These are phyloP conservation scores for Mycena citricolor DNA, from an alignment of 1,284 basidiomycete species.

Conservation along the genomic window DNA sequence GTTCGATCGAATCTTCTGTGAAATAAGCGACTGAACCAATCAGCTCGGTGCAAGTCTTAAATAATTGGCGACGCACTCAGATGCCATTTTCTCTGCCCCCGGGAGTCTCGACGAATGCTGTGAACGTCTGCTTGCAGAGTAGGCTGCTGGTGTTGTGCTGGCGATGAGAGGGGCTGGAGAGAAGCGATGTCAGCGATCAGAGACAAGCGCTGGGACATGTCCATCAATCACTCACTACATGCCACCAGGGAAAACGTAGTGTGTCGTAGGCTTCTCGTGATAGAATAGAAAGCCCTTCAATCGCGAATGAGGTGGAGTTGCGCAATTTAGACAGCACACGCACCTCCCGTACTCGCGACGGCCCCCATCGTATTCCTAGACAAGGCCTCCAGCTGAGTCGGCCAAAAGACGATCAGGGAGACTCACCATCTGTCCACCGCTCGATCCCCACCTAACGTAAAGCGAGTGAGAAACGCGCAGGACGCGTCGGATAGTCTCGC, in stretches of 20 bases:
- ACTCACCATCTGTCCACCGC: conserved; percentile 53
- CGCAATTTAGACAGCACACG: conserved; percentile 23
- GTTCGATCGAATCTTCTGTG: conserved; percentile 62
- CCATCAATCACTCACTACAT: conserved; percentile 40
- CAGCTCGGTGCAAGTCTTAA: conserved; percentile 7
- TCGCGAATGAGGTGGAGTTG: conserved; percentile 9
- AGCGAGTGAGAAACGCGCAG: conserved; percentile 11
- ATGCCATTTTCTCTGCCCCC: conserved; percentile 76
- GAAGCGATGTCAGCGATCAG: conserved; percentile 5
- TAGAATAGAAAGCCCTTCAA: conserved; percentile 77
- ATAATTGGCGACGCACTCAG: conserved; percentile 53
- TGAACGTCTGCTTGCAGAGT: conserved; percentile 79
- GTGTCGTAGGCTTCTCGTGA: conserved; percentile 62
- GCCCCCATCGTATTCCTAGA: conserved; percentile 71
- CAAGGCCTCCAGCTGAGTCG: conserved; percentile 39
- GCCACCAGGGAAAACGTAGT: conserved; percentile 42
- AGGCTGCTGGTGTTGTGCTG: conserved; percentile 37
- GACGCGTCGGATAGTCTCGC: conserved; percentile 1
- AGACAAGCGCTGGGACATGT: conserved; percentile 34
- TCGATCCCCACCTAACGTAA: conserved; percentile 65
- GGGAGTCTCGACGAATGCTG: conserved; percentile 67
- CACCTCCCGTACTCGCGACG: conserved; percentile 74
- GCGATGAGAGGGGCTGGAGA: conserved; percentile 29
- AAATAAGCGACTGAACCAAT: conserved; percentile 67
- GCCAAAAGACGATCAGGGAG: conserved; percentile 1